Evolutionary conservation across 495 filamentous ascomycete genomes (phyloP).

Genomic region (Viridothelium virens): DNA sequence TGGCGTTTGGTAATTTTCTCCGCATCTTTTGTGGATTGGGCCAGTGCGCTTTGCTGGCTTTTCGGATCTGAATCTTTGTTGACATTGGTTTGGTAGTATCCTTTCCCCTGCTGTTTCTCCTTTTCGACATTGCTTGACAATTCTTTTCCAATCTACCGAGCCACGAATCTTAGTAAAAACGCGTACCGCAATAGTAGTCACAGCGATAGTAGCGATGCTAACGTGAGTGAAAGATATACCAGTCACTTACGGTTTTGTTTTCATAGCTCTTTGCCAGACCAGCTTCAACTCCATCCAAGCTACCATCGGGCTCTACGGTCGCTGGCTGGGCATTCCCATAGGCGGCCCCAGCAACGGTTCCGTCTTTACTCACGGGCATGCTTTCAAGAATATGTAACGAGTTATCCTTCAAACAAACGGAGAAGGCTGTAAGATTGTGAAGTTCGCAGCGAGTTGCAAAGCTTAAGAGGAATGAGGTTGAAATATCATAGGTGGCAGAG

Average conservation of each 20-base stretch:
- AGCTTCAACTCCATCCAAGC: not conserved
- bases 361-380: not conserved
- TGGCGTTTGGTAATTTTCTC: not conserved
- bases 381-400: not conserved
- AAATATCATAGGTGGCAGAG: not conserved
- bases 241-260: not conserved
- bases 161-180: not conserved
- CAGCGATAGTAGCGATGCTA: not conserved
- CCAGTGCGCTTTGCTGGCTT: not conserved
- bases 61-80: not conserved
- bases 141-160: not conserved
- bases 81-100: not conserved
- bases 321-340: not conserved
- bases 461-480: not conserved
- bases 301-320: not conserved
- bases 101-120: not conserved
- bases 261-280: not conserved
- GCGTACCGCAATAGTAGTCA: not conserved
- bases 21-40: not conserved
- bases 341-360: not conserved
- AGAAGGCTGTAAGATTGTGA: not conserved
- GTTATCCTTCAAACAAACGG: not conserved
- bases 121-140: not conserved
- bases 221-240: not conserved
- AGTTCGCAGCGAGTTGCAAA: not conserved